phyloP scores from a whole-genome alignment of 768 basidiomycete species.

The Amanita thiersii region DNA sequence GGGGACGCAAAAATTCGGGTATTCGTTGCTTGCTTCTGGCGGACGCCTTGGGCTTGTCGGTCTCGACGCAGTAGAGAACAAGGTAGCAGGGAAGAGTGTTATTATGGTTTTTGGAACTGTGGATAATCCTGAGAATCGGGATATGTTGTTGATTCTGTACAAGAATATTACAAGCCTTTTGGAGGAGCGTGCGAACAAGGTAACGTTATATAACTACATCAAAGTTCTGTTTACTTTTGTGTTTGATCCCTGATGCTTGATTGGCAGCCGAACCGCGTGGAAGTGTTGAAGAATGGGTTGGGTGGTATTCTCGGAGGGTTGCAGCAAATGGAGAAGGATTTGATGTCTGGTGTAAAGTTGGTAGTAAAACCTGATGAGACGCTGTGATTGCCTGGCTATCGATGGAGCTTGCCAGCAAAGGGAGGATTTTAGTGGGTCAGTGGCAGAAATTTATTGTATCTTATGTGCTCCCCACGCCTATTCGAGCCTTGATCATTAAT shows the following conservation, averaged over 20 bases:
- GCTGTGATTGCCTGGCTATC: no score
- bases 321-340: conserved; percentile 27
- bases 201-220: conserved; percentile 1
- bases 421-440: no score
- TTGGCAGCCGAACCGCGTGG: conserved; percentile 34
- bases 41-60: conserved; percentile 23
- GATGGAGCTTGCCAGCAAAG: no score
- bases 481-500: no score
- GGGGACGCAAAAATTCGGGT: conserved; percentile 30
- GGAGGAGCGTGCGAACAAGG: conserved; percentile 16
- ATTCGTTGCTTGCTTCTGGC: conserved; percentile 25
- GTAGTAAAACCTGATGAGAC: no score
- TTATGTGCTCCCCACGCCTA: no score
- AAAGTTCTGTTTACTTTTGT: not conserved
- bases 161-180: conserved; percentile 11
- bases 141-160: conserved; percentile 11
- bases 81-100: conserved; percentile 10
- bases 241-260: not conserved
- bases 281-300: conserved; percentile 33
- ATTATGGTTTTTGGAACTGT: conserved; percentile 7
- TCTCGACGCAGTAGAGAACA: conserved; percentile 14
- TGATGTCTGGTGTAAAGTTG: conserved; percentile 35
- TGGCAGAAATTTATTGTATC: no score
- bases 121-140: conserved; percentile 7
- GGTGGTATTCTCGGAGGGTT: conserved; percentile 33